These are phyloP conservation scores for Fusarium sp. DNA, from an alignment of 2,329 filamentous ascomycete species.

Conservation along the genomic window DNA sequence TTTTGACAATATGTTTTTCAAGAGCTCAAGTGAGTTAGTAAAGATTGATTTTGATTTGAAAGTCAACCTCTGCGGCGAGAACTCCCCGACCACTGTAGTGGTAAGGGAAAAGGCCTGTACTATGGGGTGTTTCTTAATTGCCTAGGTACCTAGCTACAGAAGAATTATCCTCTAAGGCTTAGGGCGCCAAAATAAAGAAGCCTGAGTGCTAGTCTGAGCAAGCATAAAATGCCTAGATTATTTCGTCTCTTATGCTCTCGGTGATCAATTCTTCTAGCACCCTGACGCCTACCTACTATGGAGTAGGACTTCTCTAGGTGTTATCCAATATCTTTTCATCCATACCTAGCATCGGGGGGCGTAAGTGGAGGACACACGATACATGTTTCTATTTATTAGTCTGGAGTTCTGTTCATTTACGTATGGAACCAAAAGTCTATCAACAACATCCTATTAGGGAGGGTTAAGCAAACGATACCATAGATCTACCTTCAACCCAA, in stretches of 20 bases:
- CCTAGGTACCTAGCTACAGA: no score
- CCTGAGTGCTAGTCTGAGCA: background rate
- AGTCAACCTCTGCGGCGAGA: background rate
- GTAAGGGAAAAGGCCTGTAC: background rate
- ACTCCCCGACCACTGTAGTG: background rate
- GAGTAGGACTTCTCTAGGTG: background rate
- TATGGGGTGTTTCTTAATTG: background rate
- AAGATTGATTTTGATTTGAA: background rate
- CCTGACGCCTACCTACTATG: no score
- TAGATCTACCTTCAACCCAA: slow-evolving; percentile 32
- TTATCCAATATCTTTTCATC: background rate
- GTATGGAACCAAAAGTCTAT: background rate
- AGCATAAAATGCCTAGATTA: background rate
- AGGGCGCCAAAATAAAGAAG: background rate
- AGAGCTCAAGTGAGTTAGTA: background rate
- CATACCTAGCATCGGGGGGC: background rate
- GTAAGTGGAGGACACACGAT: background rate
- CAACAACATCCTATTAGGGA: background rate
- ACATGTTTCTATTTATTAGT: background rate
- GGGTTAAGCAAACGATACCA: slow-evolving; percentile 22
- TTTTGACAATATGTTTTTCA: background rate
- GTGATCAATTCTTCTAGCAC: no score
- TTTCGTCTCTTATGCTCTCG: background rate
- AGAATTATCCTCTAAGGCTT: background rate
- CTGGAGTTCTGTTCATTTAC: background rate